Evolutionary conservation across 1,284 basidiomycete species (phyloP).

Genomic region (Termitomyces sp.): DNA sequence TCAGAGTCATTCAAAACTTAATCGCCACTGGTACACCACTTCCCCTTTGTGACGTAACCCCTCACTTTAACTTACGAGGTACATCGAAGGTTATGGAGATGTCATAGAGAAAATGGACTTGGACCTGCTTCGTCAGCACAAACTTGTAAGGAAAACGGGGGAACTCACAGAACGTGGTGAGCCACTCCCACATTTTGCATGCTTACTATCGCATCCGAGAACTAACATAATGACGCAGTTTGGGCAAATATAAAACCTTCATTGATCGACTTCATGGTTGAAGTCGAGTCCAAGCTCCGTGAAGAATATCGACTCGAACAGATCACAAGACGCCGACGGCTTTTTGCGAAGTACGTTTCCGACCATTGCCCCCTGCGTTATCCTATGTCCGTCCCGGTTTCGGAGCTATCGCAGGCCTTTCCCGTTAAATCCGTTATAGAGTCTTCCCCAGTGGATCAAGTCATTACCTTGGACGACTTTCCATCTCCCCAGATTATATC

Average conservation of each 20-base stretch:
- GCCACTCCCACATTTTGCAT: background rate
- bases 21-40: constrained; percentile 13
- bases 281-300: constrained; percentile 19
- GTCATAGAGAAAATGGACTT: constrained; percentile 20
- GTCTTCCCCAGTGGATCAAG: constrained; percentile 12
- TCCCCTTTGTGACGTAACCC: background rate
- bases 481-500: constrained; percentile 11
- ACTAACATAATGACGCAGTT: constrained; percentile 12
- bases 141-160: constrained; percentile 19
- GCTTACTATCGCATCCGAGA: background rate
- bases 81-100: constrained; percentile 20
- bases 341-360: constrained; percentile 17
- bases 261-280: constrained; percentile 22
- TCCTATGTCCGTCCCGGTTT: constrained; percentile 14
- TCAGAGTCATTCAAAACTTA: constrained; percentile 18
- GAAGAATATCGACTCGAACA: constrained; percentile 15
- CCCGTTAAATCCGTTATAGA: constrained; percentile 19
- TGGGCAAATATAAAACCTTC: constrained; percentile 22
- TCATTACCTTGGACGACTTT: constrained; percentile 13
- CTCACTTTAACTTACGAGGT: constrained; percentile 1
- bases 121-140: constrained; percentile 19
- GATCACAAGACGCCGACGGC: constrained; percentile 16
- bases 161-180: constrained; percentile 24
- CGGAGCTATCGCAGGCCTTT: constrained; percentile 17
- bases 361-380: constrained; percentile 10